Base-by-base conservation (phyloP, 768 basidiomycete genomes). In the Mycena sanguinolenta region DNA sequence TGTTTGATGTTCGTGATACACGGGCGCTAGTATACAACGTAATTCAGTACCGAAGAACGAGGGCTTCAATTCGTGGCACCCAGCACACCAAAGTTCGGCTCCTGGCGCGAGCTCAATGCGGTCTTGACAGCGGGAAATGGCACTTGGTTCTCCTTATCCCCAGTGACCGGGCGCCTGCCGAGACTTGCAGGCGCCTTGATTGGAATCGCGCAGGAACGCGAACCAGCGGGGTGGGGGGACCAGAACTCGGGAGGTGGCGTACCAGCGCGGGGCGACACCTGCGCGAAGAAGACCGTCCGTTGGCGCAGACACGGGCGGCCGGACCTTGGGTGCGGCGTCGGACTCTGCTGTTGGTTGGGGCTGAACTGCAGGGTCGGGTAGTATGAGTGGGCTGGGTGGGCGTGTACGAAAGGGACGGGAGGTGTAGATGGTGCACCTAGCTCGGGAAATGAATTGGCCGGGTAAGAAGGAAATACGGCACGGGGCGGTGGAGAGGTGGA, bases 161-260 rank as follows among this genome's bases (percentile, higher is more conserved):
- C 53, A 9, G 17, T 58, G 23, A 12, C 63, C 42, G 4, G 34
- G 19, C 52, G 58, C 28, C 4, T 16, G 39, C 44, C n/a, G 44
- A 46, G 21, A 19, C 44, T 23, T 21, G 32, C 53, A 16, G 72
- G 69, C 53, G 65, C 65, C 58, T 70, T 67, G 62, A 73, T 70
- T 6, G 25, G 14, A 50, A 73, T 57, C n/a, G 69, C 69, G 36
- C 69, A 73, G 9, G 72, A 70, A 5, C 63, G 65, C 42, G 46
- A 25, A 32, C 65, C 65, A 23, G 72, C 68, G n/a, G 72, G 72
- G 36, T 70, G 72, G 17, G 72, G 72, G 30, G 69, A 25, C 72
- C 72, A 73, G 44, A 60, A 64, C 52, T 25, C 28, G 19, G 65
- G 72, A 7, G 53, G 65, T 34, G 44, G 16, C 1, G 27, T 46